Evolutionary conservation across 2,329 filamentous ascomycete genomes (phyloP), one percentile per base, ranked within the genome.

Genomic region (Chaetomium strumarium): DNA sequence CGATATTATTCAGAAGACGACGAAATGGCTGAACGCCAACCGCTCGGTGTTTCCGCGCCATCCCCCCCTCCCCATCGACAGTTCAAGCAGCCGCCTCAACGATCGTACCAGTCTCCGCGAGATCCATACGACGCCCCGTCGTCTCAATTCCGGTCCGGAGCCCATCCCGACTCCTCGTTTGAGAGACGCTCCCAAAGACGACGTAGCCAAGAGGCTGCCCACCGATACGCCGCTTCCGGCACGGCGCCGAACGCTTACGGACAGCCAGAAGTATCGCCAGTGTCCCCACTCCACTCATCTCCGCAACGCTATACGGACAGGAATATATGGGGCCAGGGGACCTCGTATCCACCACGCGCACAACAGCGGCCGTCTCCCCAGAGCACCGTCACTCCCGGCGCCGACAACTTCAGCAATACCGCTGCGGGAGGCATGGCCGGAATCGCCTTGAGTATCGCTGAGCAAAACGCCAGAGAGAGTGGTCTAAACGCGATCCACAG

Each of bases 391-490:
- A 85, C 83, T 1, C 81, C 82, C 2, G 84, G 81, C 33, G 76
- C 80, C 55, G 84, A 89, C 69, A 88, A 88, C 65, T 80, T 85
- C 58, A 76, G 84, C 55, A 74, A 80, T 46, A 67, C 73, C 37
- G 80, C 85, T 14, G 75, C 77, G 19, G 85, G 83, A 60, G 85
- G 83, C 51, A 82, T 89, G 67, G 75, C 83, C 30, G 84, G 83
- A 50, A 80, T 88, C 55, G 84, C 85, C 37, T 75, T 83, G 62
- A 80, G 74, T 51, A 79, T 86, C 45, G 84, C 85, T 46, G 83
- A 85, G 61, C 76, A 75, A 47, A 80, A 84, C 68, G 75, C 80
- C 56, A 74, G 83, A 56, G 78, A 85, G 60, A 85, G 83, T 67
- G 85, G 83, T 20, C 60, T 84, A 55, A 79, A 85, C 51, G 82